phyloP scores from a whole-genome alignment of 768 basidiomycete species.

The Mrakia blollopis region DNA sequence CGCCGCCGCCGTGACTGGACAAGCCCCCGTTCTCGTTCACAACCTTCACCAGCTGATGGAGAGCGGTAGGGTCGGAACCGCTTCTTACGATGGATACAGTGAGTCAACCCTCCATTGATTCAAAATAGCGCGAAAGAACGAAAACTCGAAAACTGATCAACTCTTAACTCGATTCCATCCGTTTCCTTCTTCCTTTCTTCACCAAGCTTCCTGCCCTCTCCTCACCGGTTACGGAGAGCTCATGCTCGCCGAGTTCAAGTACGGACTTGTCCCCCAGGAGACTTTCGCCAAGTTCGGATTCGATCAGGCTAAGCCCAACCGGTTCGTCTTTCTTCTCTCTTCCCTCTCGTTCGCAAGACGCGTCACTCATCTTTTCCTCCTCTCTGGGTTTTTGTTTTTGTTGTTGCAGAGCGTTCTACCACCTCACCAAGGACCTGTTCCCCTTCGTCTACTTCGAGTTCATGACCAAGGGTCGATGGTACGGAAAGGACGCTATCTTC shows the following conservation, averaged over 20 bases:
- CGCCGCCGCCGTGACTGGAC: conserved; percentile 83
- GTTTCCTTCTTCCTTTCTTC: background rate
- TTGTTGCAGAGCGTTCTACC: conserved; percentile 64
- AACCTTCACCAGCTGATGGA: conserved; percentile 74
- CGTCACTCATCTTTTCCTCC: background rate
- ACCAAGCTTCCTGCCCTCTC: conserved; percentile 43
- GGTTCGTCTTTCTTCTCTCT: conserved; percentile 47
- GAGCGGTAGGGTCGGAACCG: conserved; percentile 63
- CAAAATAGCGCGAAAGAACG: background rate
- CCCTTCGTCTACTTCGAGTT: conserved; percentile 25
- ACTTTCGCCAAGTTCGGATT: conserved; percentile 62
- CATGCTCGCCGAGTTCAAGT: conserved; percentile 90
- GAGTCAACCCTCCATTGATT: background rate
- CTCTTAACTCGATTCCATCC: too few species aligned
- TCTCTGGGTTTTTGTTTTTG: too few species aligned
- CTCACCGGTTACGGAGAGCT: conserved; percentile 39
- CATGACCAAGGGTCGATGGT: conserved; percentile 32
- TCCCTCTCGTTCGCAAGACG: background rate
- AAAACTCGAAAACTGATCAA: background rate
- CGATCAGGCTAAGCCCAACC: conserved; percentile 69
- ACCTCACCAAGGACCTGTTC: conserved; percentile 64
- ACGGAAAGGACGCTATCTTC: conserved; percentile 28
- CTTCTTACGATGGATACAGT: conserved; percentile 67
- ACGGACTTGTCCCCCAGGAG: conserved; percentile 81
- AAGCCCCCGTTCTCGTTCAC: conserved; percentile 84